Base-by-base conservation (phyloP, 179 eudicot species). In the Silene coronaria region DNA sequence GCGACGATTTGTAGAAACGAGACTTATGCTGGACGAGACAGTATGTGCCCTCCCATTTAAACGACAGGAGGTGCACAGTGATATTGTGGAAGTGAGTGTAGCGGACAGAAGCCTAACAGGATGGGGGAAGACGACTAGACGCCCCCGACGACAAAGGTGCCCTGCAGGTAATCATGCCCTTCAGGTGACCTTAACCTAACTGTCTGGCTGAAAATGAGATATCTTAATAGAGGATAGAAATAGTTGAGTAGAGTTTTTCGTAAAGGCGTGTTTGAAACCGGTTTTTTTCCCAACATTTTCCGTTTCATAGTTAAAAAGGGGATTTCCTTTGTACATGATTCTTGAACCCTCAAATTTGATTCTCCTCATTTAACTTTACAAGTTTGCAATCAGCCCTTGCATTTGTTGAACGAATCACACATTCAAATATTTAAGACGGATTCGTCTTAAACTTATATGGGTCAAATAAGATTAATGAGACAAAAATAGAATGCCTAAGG, bases 81-180 rank as follows among this genome's bases (percentile, higher is more conserved):
- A 42, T 10, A 11, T 42, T 42, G 48, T 6, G 58, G 21, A 51
- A 14, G 58, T 51, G 24, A 84, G 80, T 79, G 71, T 90, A 72
- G 92, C 87, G 84, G 97, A 87, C 77, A 84, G 86, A 76, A 88
- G 89, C 82, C 80, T 92, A 70, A 88, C 88, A 3, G 90, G 96
- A 57, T 94, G 98, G 98, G 98, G 98, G 59, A 92, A 89, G 90
- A 89, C 92, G 13, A 89, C 96, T 28, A 85, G 97, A 61, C 93
- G 98, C 66, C 96, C 96, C 19, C 84, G 98, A 32, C 76, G 98
- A 62, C 98, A 92, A 75, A 79, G 98, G 81, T 86, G 82, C 80
- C 86, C 91, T 72, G 85, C 91, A 45, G 89, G 92, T 80, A 93
- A 88, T 76, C 85, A 81, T 77, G 85, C 87, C 21, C 66, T 88